Base-by-base conservation (phyloP, 1,284 basidiomycete species). In the Hemileia vastatrix region DNA sequence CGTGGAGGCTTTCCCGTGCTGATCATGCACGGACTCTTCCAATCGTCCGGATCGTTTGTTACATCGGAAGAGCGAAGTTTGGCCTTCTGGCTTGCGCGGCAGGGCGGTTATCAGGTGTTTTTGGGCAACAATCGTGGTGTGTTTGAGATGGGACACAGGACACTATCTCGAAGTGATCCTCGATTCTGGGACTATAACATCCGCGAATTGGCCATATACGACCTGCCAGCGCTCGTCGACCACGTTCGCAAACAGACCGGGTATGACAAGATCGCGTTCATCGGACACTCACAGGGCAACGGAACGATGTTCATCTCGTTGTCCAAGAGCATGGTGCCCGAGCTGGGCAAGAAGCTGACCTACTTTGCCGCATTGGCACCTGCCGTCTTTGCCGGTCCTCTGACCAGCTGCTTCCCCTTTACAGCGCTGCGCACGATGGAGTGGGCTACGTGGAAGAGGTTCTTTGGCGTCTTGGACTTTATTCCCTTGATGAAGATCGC, bases 211-310 rank as follows among this genome's bases (percentile, higher is more conserved):
- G 73, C 73, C 8, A 66, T 70, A 54, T 73, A 75, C 57, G 73
- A 75, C 32, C 52, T 75, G 4, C 73, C 72, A 2, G 73, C 73
- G 2, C 65, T 74, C 65, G 67, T 75, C 40, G 72, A 75, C 50
- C 71, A 67, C 52, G 68, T 75, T n/a, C 58, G 73, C 51, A 68
- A 67, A 23, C 59, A 69, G 19, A 74, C 73, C 2, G 71, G 71
- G n/a, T n/a, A n/a, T n/a, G n/a, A n/a, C n/a, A n/a, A 79, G 79
- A 76, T 83, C 66, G 82, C 78, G 8, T 83, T 81, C 73, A 82
- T 83, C 61, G 83, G 82, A 15, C 83, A 84, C 66, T 83, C 82
- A 19, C 83, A 84, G 72, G 82, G 83, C 45, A 83, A 83, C 71
- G 81, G 76, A 0, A 78, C 74, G 24, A 75, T 75, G 66, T 78